Evolutionary conservation across 352 stramenopile species (phyloP), one percentile per base, ranked within the genome.

Genomic region (Globisporangium heterothallicum): DNA sequence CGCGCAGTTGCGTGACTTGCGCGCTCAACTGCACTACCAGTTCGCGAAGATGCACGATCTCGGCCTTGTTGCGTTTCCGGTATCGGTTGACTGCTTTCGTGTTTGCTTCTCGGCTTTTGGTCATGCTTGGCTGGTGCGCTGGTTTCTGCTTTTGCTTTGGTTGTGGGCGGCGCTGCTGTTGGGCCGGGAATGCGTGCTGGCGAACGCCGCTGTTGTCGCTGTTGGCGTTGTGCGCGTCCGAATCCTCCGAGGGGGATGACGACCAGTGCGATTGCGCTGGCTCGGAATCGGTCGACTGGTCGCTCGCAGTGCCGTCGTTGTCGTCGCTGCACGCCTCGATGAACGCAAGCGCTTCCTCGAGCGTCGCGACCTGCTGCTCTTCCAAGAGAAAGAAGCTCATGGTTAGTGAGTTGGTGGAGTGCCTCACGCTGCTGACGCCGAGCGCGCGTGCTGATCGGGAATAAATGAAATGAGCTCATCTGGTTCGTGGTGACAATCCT

Each of bases 81-180:
- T 56, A 56, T 12, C 49, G 49, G n/a, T 41, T 48, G 4, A 56
- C 49, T 16, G 49, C 49, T 21, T 42, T 41, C 49, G 49, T 56
- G 41, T 56, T 56, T 12, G 42, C 19, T 7, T 41, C 49, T 10
- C 49, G 49, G 18, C n/a, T 56, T 14, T 41, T 46, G 32, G 32
- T 38, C 32, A 38, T n/a, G 6, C 12, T 12, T n/a, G 32, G 12
- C 10, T 38, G 6, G n/a, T 16, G 32, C 12, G n/a, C 12, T 18
- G 10, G n/a, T n/a, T n/a, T n/a, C n/a, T n/a, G n/a, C n/a, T n/a
- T n/a, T n/a, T n/a, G n/a, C n/a, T n/a, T n/a, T n/a, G 12, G 10
- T n/a, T 38, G 32, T 38, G 6, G n/a, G n/a, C 6, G 32, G 32
- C 10, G 14, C 10, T 38, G 32, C 32, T 18, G 32, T 38, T 38